phyloP scores from a whole-genome alignment of 306 rosid species.

The Trifolium subterraneum region DNA sequence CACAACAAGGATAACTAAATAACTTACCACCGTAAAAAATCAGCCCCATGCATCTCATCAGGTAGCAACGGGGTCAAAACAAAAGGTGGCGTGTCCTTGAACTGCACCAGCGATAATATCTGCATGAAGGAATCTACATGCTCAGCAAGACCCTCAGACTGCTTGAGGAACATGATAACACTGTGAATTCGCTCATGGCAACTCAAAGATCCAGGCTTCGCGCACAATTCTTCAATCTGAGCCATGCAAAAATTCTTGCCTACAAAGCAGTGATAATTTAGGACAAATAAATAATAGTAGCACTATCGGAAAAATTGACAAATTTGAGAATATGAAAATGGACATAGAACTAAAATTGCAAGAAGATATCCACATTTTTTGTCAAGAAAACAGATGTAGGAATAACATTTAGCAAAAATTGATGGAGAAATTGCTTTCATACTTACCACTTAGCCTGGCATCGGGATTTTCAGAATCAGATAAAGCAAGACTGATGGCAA shows the following conservation, averaged over 20 bases:
- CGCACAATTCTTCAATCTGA: slow-evolving; percentile 79
- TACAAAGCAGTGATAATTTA: slow-evolving; percentile 41
- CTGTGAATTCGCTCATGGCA: slow-evolving; percentile 74
- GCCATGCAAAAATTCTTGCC: slow-evolving; percentile 88
- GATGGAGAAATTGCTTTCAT: slow-evolving; percentile 31
- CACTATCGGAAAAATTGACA: not conserved
- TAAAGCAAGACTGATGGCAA: slow-evolving; percentile 82
- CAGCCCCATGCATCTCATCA: slow-evolving; percentile 73
- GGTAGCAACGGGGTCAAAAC: slow-evolving; percentile 80
- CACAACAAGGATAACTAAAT: slow-evolving; percentile 33
- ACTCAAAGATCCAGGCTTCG: slow-evolving; percentile 60
- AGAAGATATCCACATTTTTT: slow-evolving; percentile 14
- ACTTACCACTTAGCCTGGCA: slow-evolving; percentile 71
- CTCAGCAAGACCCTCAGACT: slow-evolving; percentile 84
- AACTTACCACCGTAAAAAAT: slow-evolving; percentile 67
- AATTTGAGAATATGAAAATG: not conserved
- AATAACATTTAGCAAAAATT: slow-evolving; percentile 30
- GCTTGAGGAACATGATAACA: slow-evolving; percentile 78
- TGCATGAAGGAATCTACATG: slow-evolving; percentile 96
- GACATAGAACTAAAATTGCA: slow-evolving; percentile 11
- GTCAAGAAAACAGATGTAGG: slow-evolving; percentile 7
- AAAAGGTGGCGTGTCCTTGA: slow-evolving; percentile 62
- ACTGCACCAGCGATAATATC: slow-evolving; percentile 80
- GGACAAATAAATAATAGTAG: slow-evolving; percentile 12
- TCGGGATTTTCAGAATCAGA: slow-evolving; percentile 88